Evolutionary conservation across 2,329 filamentous ascomycete genomes (phyloP), one percentile per base, ranked within the genome.

Genomic region (Fusarium coffeatum): DNA sequence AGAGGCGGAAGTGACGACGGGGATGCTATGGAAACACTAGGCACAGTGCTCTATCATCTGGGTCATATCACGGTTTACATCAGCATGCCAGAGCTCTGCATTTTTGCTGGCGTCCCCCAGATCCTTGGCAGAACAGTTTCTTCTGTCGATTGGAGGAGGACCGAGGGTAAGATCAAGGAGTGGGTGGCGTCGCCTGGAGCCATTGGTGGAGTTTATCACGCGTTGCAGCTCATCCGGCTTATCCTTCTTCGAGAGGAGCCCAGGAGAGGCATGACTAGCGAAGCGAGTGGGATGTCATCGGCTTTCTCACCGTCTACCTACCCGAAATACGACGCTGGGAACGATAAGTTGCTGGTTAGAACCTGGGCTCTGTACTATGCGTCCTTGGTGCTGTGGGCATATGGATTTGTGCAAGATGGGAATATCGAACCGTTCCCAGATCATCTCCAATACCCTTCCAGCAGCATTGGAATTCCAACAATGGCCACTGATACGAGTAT

Each of bases 1-100:
- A 64, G 72, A 58, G 74, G 74, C 2, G 74, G 74, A 34, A 76
- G 74, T 11, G 74, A 76, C 22, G 74, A 76, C 42, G 73, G 73
- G 1, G 72, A 76, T 63, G 74, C 74, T 4, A 74, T 76, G 56
- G 72, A 74, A 62, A 76, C 71, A 18, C 54, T 76, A 8, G 74
- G 74, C 3, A 76, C 74, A 5, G 74, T 76, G 9, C 58, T 76
- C 15, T 76, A 76, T 45, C 74, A 76, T n/a, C 41, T 76, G 11
- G 74, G 74, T 2, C 73, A 76, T 28, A 76, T 76, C 18, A 76
- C 74, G 4, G 74, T 76, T 25, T 74, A 76, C 27, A 76, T 76
- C 43, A 76, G 74, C 53, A 76, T 76, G 74, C 73, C 74, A 8
- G 74, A 76, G 50, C 73, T 76, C 41, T 76, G 73, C 47, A 76